A percentile compares a stretch with the other conserved stretches of the same genome.
phyloP scores from a whole-genome alignment of 768 basidiomycete species.

The Rhizopogon vulgaris region DNA sequence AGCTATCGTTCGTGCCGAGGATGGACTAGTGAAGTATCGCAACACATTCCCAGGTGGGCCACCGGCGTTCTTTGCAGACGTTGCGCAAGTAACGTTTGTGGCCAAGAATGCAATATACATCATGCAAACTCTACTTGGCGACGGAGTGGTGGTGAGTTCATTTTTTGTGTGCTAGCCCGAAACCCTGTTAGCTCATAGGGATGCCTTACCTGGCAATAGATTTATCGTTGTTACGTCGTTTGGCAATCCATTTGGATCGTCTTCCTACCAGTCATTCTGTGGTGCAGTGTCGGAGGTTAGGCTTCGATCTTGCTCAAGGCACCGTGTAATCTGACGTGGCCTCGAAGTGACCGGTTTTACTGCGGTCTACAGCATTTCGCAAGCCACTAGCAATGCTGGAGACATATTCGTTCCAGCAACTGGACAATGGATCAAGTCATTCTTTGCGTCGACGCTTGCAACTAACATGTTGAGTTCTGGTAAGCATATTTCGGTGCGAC shows the following conservation, averaged over 20 bases:
- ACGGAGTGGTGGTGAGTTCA: constrained; percentile 6
- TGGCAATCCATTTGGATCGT: constrained; percentile 7
- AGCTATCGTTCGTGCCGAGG: constrained; percentile 11
- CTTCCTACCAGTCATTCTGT: constrained; percentile 6
- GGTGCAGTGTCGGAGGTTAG: constrained; percentile 6
- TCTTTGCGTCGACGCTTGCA: constrained; percentile 4
- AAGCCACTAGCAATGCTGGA: constrained; percentile 2
- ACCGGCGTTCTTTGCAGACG: constrained; percentile 16
- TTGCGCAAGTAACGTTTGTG: constrained; percentile 17
- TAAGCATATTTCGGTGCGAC: background rate
- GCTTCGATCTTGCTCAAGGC: background rate
- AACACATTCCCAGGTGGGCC: constrained; percentile 17
- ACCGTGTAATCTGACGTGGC: background rate
- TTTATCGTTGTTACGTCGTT: constrained; percentile 13
- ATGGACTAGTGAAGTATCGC: constrained; percentile 16
- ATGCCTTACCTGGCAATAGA: constrained; percentile 1
- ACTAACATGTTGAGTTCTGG: constrained; percentile 6
- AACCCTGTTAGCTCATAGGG: background rate
- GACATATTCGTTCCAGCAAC: constrained; percentile 4
- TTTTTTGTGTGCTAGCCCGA: background rate
- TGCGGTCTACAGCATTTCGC: constrained; percentile 5
- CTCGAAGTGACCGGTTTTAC: background rate
- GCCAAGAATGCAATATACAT: constrained; percentile 18
- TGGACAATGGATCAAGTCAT: constrained; percentile 5
- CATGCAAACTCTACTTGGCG: constrained; percentile 8